Evolutionary conservation across 768 basidiomycete species (phyloP), one percentile per base, ranked within the genome.

Genomic region (Rubroboletus pulcherrimus): DNA sequence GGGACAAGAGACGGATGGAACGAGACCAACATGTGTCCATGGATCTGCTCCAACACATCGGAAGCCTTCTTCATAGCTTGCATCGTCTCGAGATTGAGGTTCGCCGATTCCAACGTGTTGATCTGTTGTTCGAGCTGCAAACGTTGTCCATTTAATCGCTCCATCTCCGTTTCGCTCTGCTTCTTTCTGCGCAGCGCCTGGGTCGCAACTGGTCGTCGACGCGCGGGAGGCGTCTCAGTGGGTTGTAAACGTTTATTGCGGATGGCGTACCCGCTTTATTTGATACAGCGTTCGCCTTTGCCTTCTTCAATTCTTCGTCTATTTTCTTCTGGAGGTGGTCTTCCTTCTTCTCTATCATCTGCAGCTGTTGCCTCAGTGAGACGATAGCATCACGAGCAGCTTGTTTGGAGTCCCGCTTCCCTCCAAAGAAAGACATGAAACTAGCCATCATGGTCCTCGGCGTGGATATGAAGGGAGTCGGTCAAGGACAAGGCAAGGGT

Each of bases 301-400:
- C 97, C 77, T 92, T 96, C 81, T 86, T 86, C 65, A 85, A 62
- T 66, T 98, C 96, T 60, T 97, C 93, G 51, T 96, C 93, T 61
- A 97, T 91, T 85, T 95, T 93, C 84, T 91, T 94, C 80, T 89
- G 87, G 58, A 98, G 77, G 73, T 91, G 81, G 72, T 98, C 96
- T 77, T 98, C 97, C 80, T 96, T 98, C 92, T 98, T 99, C 83
- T 98, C 94, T 63, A 98, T 85, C 86, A 96, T 89, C 74, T 92
- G 84, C 59, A 98, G 81, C 71, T 98, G 94, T 75, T 96, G 89
- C 66, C 96, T 85, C 63, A 99, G 79, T 43, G 81, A 81, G 56
- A 98, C 89, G 71, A 99, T 99, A 46, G 97, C 92, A 70, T 97
- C 92, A 60, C 93, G 82, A 43, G 96, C 87, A 29, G 86, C 78